These are phyloP conservation scores for Baudoinia panamericana DNA, from an alignment of 495 filamentous ascomycete species.

Conservation along the genomic window DNA sequence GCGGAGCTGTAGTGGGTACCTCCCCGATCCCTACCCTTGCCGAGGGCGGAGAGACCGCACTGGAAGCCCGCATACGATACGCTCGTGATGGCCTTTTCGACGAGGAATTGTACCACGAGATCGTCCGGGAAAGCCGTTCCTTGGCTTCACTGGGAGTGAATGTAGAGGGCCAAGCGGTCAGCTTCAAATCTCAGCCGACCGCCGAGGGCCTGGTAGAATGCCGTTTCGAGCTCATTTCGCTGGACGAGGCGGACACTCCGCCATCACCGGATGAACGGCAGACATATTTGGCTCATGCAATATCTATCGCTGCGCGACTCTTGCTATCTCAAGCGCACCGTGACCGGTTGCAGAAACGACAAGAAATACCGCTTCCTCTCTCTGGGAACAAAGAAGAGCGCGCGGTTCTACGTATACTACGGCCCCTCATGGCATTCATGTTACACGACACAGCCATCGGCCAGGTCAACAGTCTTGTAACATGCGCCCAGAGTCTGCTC, in stretches of 20 bases:
- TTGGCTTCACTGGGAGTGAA: slow-evolving; percentile 54
- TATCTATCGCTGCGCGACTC: slow-evolving; percentile 17
- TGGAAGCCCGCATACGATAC: slow-evolving; percentile 58
- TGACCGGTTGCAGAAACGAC: slow-evolving; percentile 11
- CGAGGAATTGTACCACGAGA: slow-evolving; percentile 86
- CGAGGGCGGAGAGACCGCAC: slow-evolving; percentile 25
- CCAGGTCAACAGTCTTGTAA: slow-evolving; percentile 3
- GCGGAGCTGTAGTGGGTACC: slow-evolving; percentile 38
- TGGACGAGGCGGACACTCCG: slow-evolving; percentile 8
- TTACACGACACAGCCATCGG: slow-evolving; percentile 7
- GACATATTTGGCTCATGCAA: slow-evolving; percentile 13
- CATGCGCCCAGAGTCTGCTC: not conserved
- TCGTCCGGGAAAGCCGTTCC: slow-evolving; percentile 64
- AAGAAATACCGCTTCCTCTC: slow-evolving; percentile 15
- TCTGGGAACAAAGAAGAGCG: slow-evolving; percentile 10
- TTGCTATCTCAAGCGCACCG: slow-evolving; percentile 20
- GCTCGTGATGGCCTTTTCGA: slow-evolving; percentile 81
- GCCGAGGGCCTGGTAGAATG: not conserved
- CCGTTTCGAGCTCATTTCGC: slow-evolving; percentile 10
- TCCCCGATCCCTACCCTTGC: slow-evolving; percentile 35
- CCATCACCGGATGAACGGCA: not conserved
- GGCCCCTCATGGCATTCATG: slow-evolving; percentile 13
- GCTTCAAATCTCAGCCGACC: slow-evolving; percentile 14
- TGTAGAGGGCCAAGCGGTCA: slow-evolving; percentile 42
- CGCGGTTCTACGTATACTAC: slow-evolving; percentile 9